Base-by-base conservation (phyloP, 163 green algal genomes). In the Volvox carteri region DNA sequence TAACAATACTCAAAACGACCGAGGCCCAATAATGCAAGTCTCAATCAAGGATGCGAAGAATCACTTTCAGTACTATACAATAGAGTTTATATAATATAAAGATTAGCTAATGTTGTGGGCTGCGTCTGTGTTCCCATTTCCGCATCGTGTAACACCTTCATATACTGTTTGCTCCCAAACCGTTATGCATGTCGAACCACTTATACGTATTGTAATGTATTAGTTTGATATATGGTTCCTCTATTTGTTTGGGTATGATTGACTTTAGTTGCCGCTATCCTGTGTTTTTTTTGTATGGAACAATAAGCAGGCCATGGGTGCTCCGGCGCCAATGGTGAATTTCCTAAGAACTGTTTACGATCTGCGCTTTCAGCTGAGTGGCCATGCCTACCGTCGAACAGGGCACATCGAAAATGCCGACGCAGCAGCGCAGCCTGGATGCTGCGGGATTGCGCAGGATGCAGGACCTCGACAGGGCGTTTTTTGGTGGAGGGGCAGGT, bases 381-480 rank as follows among this genome's bases (percentile, higher is more conserved):
- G 2, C 21, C 7, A 52, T 78, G 70, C 21, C 39, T 19, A 52
- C 39, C 33, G 33, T 54, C 70, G 70, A 78, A 35, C 37, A 4
- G 73, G 42, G 19, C 73, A 25, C 73, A 25, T 50, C 73, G 30
- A 50, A 50, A 65, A 80, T 80, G 73, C 62, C 73, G 11, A 28
- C 44, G 44, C 42, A 46, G 44, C 73, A 80, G 21, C 65, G 81
- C 35, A 88, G 46, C 67, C 9, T 30, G 25, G 83, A 88, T 39
- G 18, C 83, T 16, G 35, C 37, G 1, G 68, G 83, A 14, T 42
- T 89, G 0, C 72, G 84, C 9, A 70, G 84, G 28, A 72, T 84
- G 54, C 84, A 89, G 54, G 84, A 89, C 16, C 84, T 89, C 23
- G 84, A 89, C 28, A 65, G 60, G 12, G 8, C 70, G 9, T 41